These are phyloP conservation scores for Colletotrichum zoysiae DNA, from an alignment of 2,329 filamentous ascomycete genomes.

Conservation along the genomic window DNA sequence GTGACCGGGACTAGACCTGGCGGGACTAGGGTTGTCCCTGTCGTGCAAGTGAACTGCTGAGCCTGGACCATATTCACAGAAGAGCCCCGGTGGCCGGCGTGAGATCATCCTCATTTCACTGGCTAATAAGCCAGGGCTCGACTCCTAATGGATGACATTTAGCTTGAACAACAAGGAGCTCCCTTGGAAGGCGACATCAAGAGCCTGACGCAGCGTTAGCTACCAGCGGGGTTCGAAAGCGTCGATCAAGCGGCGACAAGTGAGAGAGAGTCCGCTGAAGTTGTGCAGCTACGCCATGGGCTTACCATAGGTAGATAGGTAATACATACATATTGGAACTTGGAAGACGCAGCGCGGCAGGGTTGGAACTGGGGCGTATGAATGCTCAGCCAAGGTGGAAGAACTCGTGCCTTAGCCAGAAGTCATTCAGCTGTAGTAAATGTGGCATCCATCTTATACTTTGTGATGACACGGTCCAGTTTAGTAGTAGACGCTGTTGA, in stretches of 20 bases:
- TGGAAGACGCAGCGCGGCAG: background rate
- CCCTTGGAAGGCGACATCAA: background rate
- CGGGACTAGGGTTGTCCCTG: background rate
- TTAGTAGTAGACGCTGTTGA: background rate
- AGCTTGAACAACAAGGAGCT: background rate
- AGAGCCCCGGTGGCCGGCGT: background rate
- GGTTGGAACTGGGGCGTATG: background rate
- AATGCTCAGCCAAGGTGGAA: background rate
- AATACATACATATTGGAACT: constrained; percentile 1
- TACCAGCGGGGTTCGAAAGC: background rate
- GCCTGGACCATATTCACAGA: background rate
- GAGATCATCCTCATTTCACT: constrained; percentile 1
- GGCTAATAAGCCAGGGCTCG: background rate
- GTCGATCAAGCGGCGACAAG: background rate
- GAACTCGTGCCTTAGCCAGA: background rate
- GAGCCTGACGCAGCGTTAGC: background rate
- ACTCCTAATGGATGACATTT: background rate
- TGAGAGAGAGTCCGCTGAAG: background rate
- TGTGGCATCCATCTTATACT: background rate
- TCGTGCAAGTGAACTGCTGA: background rate
- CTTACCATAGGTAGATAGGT: too few species aligned
- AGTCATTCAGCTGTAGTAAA: background rate
- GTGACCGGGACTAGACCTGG: background rate
- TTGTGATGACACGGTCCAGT: background rate
- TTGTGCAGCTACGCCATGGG: constrained; percentile 8